Evolutionary conservation across 495 filamentous ascomycete species (phyloP).

Genomic region (Talaromyces nanjingensis): DNA sequence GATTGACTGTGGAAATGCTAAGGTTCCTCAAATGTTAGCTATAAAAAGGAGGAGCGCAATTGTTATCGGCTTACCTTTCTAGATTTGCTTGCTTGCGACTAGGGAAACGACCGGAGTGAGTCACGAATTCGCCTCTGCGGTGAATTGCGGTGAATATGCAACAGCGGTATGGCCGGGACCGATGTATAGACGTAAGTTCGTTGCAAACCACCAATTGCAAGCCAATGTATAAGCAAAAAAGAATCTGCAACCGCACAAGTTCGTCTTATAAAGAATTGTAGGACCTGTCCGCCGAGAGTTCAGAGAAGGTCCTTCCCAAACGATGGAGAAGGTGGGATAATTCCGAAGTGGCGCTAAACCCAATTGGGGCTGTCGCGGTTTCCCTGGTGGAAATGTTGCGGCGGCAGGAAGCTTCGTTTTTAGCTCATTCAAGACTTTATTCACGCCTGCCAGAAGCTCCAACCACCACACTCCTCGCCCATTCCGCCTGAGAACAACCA

Average conservation of each 20-base stretch:
- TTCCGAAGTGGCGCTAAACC: constrained; percentile 19
- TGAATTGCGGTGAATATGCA: background rate
- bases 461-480: background rate
- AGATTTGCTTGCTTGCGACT: background rate
- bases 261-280: background rate
- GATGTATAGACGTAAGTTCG: background rate
- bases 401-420: constrained; percentile 4
- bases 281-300: background rate
- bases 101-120: background rate
- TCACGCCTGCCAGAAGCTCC: background rate
- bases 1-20: background rate
- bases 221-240: background rate
- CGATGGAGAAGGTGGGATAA: background rate
- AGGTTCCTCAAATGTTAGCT: background rate
- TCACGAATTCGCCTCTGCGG: background rate
- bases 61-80: background rate
- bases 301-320: background rate
- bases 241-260: background rate
- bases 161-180: background rate
- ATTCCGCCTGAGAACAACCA: constrained; percentile 19
- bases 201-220: background rate
- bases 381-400: background rate
- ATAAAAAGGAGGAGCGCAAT: background rate
- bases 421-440: constrained; percentile 26
- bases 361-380: constrained; percentile 21